Base-by-base conservation (phyloP, 2,329 filamentous ascomycete species). In the Aspergillus pseudoviridinutans region DNA sequence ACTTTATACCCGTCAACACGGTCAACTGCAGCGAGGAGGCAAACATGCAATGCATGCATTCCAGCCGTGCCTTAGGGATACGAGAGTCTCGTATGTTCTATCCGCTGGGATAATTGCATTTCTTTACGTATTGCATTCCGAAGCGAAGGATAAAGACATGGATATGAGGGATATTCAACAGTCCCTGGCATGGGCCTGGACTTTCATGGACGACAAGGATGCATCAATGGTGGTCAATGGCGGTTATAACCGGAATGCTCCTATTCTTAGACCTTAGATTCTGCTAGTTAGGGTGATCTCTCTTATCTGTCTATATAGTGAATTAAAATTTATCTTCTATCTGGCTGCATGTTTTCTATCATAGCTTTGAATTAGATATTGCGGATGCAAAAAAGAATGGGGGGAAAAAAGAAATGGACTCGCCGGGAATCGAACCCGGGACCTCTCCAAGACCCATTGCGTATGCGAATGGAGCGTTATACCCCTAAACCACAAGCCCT, bases 381-480 rank as follows among this genome's bases (percentile, higher is more conserved):
- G 29, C 12, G 4, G 0, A 32, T 14, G 4, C 22, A 1, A 3
- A n/a, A 44, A 3, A 8, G 4, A 42, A 42, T 25, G 1, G 3
- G 14, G 3, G 3, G 14, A 22, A 22, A 22, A 55, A 55, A 46
- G 49, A 50, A n/a, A 49, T 58, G 56, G 56, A 58, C 53, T 55
- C 50, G 44, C 50, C 53, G 56, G 56, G 54, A 58, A 58, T 58
- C 56, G 56, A 58, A 58, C 54, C 56, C 56, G 53, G 50, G 56
- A 58, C 56, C 56, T 58, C 53, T 49, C 53, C 53, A 51, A 58
- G 44, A 47, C 22, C 25, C 44, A 47, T 12, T 29, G 44, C 25
- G 4, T 47, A 47, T 58, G 56, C 56, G 53, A 58, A 58, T 51
- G 53, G 53, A 49, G 53, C 56, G 50, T 52, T 52, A 51, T 58